Base-by-base conservation (phyloP, 164 flowering plant species). In the Berberis vulgaris region DNA sequence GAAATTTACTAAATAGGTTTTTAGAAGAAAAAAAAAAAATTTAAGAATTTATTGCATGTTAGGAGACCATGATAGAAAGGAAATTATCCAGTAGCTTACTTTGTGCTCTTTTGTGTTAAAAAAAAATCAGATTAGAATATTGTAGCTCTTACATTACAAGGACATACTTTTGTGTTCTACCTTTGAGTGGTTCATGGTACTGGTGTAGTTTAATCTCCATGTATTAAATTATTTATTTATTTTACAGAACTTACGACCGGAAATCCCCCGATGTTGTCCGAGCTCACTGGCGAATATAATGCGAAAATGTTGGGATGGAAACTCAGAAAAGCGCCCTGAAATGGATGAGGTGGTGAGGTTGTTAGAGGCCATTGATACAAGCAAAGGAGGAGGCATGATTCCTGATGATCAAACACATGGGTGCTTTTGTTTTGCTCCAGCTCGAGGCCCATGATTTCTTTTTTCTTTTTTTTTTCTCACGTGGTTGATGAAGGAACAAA, bases 371-470 rank as follows among this genome's bases (percentile, higher is more conserved):
- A 75, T 92, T 10, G 95, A 92, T 67, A 87, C 98, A 26, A 84
- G 84, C 71, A 91, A 82, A 69, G 98, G 96, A 64, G 96, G 98
- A 49, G 98, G 98, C 54, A 92, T 92, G 98, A 83, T 92, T 49
- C 92, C 96, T 2, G 95, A 87, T 5, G 98, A 82, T 66, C 86
- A 86, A 63, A 68, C 76, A 38, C 41, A 60, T 0, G 73, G 82
- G 39, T 88, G 95, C 62, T 80, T 88, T 68, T 88, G 91, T 63
- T 80, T 88, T 53, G 59, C 65, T 43, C 72, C 76, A 10, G 63
- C 67, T 46, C 91, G 89, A 50, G 91, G 95, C 61, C 95, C 91
- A 0, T 87, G 74, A 85, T 57, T 58, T 57, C 54, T 65, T 41
- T 45, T 46, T 43, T 7, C 43, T 42, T 26, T 3, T 43, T 49